These are phyloP conservation scores for Anthoceros angustus DNA, from an alignment of 225 moss, liverwort and hornwort species.

Conservation along the genomic window DNA sequence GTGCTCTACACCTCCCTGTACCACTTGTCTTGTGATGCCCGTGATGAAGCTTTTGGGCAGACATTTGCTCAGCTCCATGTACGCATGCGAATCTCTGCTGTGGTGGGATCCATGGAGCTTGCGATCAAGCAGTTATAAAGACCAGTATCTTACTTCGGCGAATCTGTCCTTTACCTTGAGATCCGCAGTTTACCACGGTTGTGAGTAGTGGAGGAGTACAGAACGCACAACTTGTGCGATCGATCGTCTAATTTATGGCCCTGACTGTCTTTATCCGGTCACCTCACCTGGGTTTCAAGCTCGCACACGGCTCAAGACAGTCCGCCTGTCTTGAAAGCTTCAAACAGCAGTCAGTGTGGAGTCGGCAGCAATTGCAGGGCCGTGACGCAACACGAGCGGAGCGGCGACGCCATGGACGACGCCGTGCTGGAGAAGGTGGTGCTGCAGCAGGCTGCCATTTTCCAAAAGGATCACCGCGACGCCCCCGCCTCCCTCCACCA, in stretches of 20 bases:
- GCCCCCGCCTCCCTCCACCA: background rate
- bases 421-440: slow-evolving; percentile 3
- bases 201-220: no score
- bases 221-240: no score
- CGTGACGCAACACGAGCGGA: background rate
- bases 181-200: no score
- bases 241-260: background rate
- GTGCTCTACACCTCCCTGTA: no score
- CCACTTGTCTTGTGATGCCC: no score
- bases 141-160: no score
- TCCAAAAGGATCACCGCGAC: background rate
- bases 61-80: no score
- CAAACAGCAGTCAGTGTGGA: background rate
- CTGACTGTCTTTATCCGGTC: slow-evolving; percentile 4
- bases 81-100: no score
- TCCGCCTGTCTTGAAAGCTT: slow-evolving; percentile 3
- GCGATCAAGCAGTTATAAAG: no score
- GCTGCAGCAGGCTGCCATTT: background rate
- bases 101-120: no score
- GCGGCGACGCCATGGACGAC: background rate
- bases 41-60: no score
- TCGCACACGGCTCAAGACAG: background rate
- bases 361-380: slow-evolving; percentile 1
- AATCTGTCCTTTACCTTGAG: no score
- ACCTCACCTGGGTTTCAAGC: background rate